Base-by-base conservation (phyloP, 1,139 yeast species). In the Kodamaea anthophila region DNA sequence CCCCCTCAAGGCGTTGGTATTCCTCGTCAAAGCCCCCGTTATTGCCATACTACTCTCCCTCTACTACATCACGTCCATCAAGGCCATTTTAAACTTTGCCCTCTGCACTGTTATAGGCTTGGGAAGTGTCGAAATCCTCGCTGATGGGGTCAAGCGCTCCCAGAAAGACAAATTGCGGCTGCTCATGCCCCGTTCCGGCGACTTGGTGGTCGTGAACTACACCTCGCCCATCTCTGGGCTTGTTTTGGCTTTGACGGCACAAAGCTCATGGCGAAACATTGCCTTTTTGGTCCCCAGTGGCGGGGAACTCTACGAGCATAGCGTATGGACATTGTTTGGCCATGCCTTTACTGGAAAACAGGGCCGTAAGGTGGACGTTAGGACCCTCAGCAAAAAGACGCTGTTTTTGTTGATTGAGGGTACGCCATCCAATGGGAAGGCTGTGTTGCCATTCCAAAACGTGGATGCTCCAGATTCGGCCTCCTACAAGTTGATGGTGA, bases 351-450 rank as follows among this genome's bases (percentile, higher is more conserved):
- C 30, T 13, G 37, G 37, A 2, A 13, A 13, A 29, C 23, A 41
- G 47, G 15, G 39, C 30, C 5, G 36, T 33, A 18, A 55, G 52
- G 26, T 34, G 13, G 30, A 34, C 15, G 24, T 34, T 26, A 15
- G 9, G 12, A 43, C 44, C 12, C 46, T 58, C 11, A 48, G 50
- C 18, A 47, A 51, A 9, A 61, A 62, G 27, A 53, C 63, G n/a
- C 60, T 69, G 3, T 72, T 63, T 36, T 45, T 77, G 26, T 68
- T 80, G 30, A 58, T 74, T 13, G 93, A 82, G 46, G 87, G 87
- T 1, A 77, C 87, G 0, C 63, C 85, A 0, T 71, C 85, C 1
- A 81, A 80, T 46, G 81, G 81, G 34, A 73, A 71, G 40, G 65
- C 78, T 0, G 47, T 77, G 0, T 55, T 77, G 33, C 77, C 79